Percentiles rank a stretch among this genome's conserved stretches.
phyloP scores from a whole-genome alignment of 75 land plant species.

The Isoetes taiwanensis region DNA sequence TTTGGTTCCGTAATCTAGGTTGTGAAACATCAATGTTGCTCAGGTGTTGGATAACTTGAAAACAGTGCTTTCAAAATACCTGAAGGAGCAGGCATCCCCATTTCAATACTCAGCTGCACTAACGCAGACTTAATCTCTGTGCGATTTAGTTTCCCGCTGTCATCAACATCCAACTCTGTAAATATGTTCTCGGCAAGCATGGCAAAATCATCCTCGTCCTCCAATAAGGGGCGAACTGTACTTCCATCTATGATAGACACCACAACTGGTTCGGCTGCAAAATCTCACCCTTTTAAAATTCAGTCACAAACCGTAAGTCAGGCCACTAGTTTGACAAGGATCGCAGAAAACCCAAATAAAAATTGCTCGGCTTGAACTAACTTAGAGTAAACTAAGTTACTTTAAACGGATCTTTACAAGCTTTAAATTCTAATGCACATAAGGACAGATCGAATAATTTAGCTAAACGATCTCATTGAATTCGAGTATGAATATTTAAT shows the following conservation, averaged over 20 bases:
- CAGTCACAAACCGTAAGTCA: not conserved
- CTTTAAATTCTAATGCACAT: not conserved
- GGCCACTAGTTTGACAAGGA: too few relatives aligned
- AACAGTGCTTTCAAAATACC: too few relatives aligned
- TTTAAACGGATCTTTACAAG: not conserved
- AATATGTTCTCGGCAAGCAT: conserved; percentile 75
- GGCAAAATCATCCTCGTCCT: conserved; percentile 85
- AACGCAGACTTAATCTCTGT: conserved; percentile 46
- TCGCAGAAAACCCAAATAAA: too few relatives aligned
- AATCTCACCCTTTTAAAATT: not conserved
- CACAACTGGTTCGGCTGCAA: conserved; percentile 58
- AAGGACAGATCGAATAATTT: not conserved
- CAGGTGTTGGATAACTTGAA: too few relatives aligned
- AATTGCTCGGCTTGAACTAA: not conserved
- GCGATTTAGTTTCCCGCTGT: conserved; percentile 56
- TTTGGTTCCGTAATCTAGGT: too few relatives aligned
- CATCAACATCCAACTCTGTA: conserved; percentile 54
- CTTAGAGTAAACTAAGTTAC: not conserved
- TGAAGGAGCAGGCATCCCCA: conserved; percentile 64
- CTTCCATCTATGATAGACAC: conserved; percentile 54
- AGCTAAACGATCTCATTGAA: not conserved
- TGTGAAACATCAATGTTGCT: too few relatives aligned
- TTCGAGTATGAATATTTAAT: not conserved
- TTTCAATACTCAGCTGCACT: conserved; percentile 45
- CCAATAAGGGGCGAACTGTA: conserved; percentile 31